Evolutionary conservation across 2,329 filamentous ascomycete genomes (phyloP), one percentile per base, ranked within the genome.

Genomic region (Pseudogymnoascus verrucosus): DNA sequence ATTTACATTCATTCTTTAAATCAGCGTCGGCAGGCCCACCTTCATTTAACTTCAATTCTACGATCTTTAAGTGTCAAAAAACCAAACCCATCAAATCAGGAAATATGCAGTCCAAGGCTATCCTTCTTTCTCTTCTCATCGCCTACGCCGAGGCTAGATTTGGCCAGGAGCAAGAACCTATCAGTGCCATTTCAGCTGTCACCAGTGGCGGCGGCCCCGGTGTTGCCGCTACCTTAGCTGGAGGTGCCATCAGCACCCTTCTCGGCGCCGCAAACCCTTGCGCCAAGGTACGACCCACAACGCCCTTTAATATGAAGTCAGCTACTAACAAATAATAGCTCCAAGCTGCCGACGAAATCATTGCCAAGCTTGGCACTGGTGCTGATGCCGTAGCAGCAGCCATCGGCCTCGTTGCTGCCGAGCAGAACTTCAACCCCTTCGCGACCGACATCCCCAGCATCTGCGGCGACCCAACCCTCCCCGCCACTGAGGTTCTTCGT

Each of bases 371-470:
- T 36, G 87, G 87, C 62, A 80, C 76, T 54, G 83, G 84, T 68
- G 75, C 79, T n/a, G 76, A 80, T 65, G 85, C 86, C 67, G 78
- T 89, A 64, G 78, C 80, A 12, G 87, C 84, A 19, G 87, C 87
- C 16, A 80, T 80, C 64, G 82, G 81, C 14, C 79, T 89, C 39
- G 86, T 89, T 12, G 81, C 83, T 26, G 86, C 87, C 3, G 87
- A 89, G 78, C 86, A 88, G 75, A 89, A 90, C 81, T 88, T 88
- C 78, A 89, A 89, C 78, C 85, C 85, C 61, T 89, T 85, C 68
- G 82, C 75, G 63, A 80, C 82, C 66, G 77, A 77, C 69, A 79
- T 84, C 36, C 86, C 84, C 16, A 84, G 80, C 66, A 82, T 90
- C 71, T 90, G 88, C 75, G 81, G 78, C 39, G 85, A 90, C 67